phyloP scores from a whole-genome alignment of 306 rosid genomes.

The Rubus parviflorus region DNA sequence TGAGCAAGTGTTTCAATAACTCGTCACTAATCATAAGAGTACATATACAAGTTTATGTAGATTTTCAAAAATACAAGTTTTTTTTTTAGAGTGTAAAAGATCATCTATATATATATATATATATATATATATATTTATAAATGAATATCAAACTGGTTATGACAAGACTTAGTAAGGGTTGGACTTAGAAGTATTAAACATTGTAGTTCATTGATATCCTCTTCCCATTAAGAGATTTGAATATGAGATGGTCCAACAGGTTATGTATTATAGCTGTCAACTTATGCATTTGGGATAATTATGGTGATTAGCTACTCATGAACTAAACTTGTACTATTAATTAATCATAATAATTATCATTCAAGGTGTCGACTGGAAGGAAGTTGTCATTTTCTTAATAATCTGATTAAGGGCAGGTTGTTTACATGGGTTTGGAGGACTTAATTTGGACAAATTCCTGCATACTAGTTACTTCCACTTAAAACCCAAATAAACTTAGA shows the following conservation, averaged over 20 bases:
- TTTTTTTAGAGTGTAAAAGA: not conserved
- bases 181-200: not conserved
- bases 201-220: not conserved
- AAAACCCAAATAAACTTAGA: not conserved
- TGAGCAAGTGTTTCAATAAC: too few species aligned
- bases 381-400: constrained; percentile 31
- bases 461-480: not conserved
- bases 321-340: not conserved
- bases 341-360: not conserved
- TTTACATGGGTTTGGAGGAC: not conserved
- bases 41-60: too few species aligned
- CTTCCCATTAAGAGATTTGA: not conserved
- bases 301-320: not conserved
- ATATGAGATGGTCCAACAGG: not conserved
- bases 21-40: too few species aligned
- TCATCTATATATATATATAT: too few species aligned
- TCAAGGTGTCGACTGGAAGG: not conserved
- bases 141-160: not conserved
- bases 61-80: too few species aligned
- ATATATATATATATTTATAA: too few species aligned
- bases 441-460: not conserved
- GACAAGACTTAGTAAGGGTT: not conserved
- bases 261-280: not conserved
- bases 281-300: not conserved
- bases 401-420: constrained; percentile 30